phyloP scores from a whole-genome alignment of 805 yeast genomes.

The Ogataea saltuana region DNA sequence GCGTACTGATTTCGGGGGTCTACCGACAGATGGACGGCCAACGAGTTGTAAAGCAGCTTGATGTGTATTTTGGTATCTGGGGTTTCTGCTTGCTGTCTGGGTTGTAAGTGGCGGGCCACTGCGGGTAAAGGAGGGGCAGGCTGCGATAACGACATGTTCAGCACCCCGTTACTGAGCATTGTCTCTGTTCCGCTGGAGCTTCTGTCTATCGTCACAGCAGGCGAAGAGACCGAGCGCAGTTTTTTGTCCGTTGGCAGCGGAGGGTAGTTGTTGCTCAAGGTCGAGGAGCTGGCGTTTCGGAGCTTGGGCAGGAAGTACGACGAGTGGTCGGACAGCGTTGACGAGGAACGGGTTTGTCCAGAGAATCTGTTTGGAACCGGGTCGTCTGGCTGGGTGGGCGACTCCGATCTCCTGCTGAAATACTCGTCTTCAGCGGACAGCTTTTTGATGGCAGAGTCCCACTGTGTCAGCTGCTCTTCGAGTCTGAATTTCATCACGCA shows the following conservation, averaged over 20 bases:
- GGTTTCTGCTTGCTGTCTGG: slow-evolving; percentile 5
- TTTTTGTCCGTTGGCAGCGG: slow-evolving; percentile 32
- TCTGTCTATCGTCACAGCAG: slow-evolving; percentile 24
- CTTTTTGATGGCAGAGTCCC: slow-evolving; percentile 68
- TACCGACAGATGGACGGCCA: slow-evolving; percentile 66
- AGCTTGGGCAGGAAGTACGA: slow-evolving; percentile 26
- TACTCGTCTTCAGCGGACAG: slow-evolving; percentile 37
- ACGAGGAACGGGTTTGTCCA: slow-evolving; percentile 28
- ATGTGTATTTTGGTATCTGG: slow-evolving; percentile 26
- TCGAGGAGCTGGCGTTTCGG: slow-evolving; percentile 31
- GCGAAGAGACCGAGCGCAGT: slow-evolving; percentile 38
- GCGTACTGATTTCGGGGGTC: slow-evolving; percentile 34
- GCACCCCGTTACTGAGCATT: neutral
- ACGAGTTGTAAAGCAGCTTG: slow-evolving; percentile 39
- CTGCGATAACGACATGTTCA: slow-evolving; percentile 1
- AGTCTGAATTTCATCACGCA: slow-evolving; percentile 79
- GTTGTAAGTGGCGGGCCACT: too few species aligned
- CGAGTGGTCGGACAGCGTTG: slow-evolving; percentile 25
- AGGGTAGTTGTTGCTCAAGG: slow-evolving; percentile 26
- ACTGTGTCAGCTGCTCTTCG: slow-evolving; percentile 80
- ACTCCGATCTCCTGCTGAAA: slow-evolving; percentile 9
- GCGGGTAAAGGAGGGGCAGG: too few species aligned
- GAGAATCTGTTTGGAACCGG: slow-evolving; percentile 18
- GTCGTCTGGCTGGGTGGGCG: slow-evolving; percentile 16
- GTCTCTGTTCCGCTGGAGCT: slow-evolving; percentile 5